Conservation (phyloP, 73 alveolate genomes). For the Breviolum minutum region DNA sequence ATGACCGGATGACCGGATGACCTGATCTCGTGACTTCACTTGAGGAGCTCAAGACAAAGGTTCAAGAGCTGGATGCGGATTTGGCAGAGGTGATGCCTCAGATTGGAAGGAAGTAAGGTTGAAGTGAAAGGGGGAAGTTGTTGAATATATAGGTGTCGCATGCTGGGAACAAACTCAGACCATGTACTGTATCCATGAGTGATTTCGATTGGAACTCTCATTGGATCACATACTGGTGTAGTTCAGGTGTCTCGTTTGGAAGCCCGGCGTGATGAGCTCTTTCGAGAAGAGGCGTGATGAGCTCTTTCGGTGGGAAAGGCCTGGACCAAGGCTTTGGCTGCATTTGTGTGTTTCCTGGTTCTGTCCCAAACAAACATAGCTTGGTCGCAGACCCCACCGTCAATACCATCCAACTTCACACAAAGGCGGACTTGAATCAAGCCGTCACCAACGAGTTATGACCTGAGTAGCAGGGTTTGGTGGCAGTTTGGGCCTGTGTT, state of each 20-base stretch:
- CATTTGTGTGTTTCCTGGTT: too few relatives aligned
- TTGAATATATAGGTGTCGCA: too few relatives aligned
- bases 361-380: too few relatives aligned
- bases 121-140: too few relatives aligned
- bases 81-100: not conserved
- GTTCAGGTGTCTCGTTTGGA: slow-evolving; percentile 69
- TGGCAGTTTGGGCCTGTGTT: too few relatives aligned
- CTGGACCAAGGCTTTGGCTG: not conserved
- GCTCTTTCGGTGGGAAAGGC: not conserved
- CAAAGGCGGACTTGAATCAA: not conserved
- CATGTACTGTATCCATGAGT: too few relatives aligned
- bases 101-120: too few relatives aligned
- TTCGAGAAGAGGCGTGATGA: slow-evolving; percentile 34
- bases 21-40: not conserved
- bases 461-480: not conserved
- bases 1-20: not conserved
- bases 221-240: not conserved
- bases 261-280: slow-evolving; percentile 65
- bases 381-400: not conserved
- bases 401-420: not conserved
- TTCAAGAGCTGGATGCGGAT: slow-evolving; percentile 20
- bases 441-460: not conserved
- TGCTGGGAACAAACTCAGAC: too few relatives aligned
- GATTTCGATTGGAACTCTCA: too few relatives aligned
- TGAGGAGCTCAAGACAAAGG: slow-evolving; percentile 32